Evolutionary conservation across 2,329 filamentous ascomycete species (phyloP), one percentile per base, ranked within the genome.

Genomic region (Nannizzia gypsea): DNA sequence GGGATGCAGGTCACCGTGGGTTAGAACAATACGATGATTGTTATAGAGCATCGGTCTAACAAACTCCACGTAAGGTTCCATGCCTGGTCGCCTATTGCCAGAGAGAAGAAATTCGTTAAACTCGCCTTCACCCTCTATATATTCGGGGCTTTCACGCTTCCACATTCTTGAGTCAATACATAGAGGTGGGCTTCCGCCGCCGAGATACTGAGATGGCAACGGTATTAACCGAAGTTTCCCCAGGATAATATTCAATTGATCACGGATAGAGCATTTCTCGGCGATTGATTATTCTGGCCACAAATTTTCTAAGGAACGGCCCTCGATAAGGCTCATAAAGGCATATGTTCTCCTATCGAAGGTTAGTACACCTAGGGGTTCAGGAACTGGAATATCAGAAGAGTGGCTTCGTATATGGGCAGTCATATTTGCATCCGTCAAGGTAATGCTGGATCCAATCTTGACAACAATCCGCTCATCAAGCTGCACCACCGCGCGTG

Each of bases 91-190:
- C 6, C 73, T 76, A 58, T 71, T 76, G 2, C 42, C 42, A 20
- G 69, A 59, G 67, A 73, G 28, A 60, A 64, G 26, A 75, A 77
- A 64, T 71, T 73, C 26, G 63, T 74, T 38, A 67, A 65, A 31
- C 63, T 71, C 59, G 68, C 73, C 46, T 65, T 74, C 34, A 66
- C 69, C 64, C 62, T 73, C 42, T 70, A 70, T 28, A 66, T 9
- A 4, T 17, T 20, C 2, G 1, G 42, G 42, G 11, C 42, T 46
- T 46, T 20, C 9, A 1, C 59, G 57, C 40, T 59, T 63, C 38
- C 17, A 61, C 59, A 61, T 61, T 58, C 57, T 63, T 54, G 54
- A 61, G 22, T 60, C 61, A 34, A 60, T 15, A 11, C 61, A 63
- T 1, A 61, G 54, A 4, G 61, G 59, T 17, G 59, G 59, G 17